A percentile compares a stretch with the other conserved stretches of the same genome.
These are phyloP conservation scores for Lathyrus sativus DNA, from an alignment of 306 rosid genomes.

Conservation along the genomic window DNA sequence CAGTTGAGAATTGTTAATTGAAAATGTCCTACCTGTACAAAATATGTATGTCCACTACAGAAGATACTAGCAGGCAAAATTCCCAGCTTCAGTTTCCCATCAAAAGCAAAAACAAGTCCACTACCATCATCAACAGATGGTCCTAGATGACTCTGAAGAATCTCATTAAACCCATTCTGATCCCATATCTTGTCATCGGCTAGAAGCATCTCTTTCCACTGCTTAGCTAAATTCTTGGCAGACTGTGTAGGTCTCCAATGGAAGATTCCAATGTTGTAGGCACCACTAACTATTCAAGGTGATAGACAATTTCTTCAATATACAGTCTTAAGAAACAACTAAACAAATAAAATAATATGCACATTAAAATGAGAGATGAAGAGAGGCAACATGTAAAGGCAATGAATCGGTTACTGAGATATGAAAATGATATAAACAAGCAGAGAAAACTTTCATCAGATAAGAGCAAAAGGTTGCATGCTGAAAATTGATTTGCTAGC, in stretches of 20 bases:
- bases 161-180: constrained; percentile 87
- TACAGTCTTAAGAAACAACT: constrained; percentile 17
- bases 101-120: constrained; percentile 78
- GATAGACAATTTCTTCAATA: constrained; percentile 31
- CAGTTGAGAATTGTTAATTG: constrained; percentile 20
- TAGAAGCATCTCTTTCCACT: constrained; percentile 83
- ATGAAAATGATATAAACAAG: constrained; percentile 18
- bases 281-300: constrained; percentile 61
- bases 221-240: constrained; percentile 76
- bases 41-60: constrained; percentile 95
- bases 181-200: constrained; percentile 92
- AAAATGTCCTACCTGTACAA: constrained; percentile 73
- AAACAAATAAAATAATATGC: constrained; percentile 16
- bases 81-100: constrained; percentile 90
- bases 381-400: constrained; percentile 15
- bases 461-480: constrained; percentile 11
- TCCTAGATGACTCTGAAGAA: constrained; percentile 70
- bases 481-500: constrained; percentile 14
- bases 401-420: constrained; percentile 21
- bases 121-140: constrained; percentile 76
- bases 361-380: constrained; percentile 21
- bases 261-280: constrained; percentile 92
- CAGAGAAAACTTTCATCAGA: background rate
- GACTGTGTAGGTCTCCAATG: constrained; percentile 93
- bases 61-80: constrained; percentile 90